Base-by-base conservation (phyloP, 2,329 filamentous ascomycete genomes). In the Chaetomiaceae sp. region DNA sequence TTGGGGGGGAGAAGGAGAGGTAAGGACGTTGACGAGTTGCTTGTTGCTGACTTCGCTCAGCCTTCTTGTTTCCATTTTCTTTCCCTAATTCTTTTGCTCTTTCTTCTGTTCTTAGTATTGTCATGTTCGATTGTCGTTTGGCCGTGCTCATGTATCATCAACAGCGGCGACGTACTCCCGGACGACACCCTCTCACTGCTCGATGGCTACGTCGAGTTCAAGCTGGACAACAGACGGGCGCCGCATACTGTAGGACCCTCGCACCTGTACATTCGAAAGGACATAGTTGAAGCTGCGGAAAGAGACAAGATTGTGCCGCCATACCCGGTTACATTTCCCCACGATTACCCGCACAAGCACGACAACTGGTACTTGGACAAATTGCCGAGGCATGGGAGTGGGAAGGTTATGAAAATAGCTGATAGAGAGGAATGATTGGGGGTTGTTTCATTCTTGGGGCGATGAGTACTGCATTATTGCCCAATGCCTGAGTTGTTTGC, bases 191-290 rank as follows among this genome's bases (percentile, higher is more conserved):
- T 12, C 11, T 3, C 19, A 1, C 12, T 40, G 7, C 19, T 52
- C 14, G 25, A 27, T 17, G 29, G 31, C 1, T 56, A 56, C 42
- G 15, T 33, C 17, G 46, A 53, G n/a, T 56, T 50, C 33, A 29
- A 33, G 6, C 46, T 53, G 2, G 49, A 56, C 25, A 33, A 31
- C 4, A 31, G 9, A 19, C 33, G 4, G 14, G 47, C 46, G 4
- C 50, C 54, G 27, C 54, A 56, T 15, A 53, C 54, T 1, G 29
- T 56, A 5, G 54, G 54, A 4, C 9, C 36, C 1, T 46, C 54
- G 15, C 54, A 56, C 17, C 8, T 53, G 22, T 54, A 56, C 19
- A 50, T 56, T 8, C 51, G 51, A 9, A 39, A 12, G 25, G 55
- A 57, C 17, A 40, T 51, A 4, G 38, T 53, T 4, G 37, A 43